Percentiles rank a stretch among this genome's conserved stretches.
phyloP scores from a whole-genome alignment of 192 early-diverging fungal genomes.

The Gryganskiella cystojenkinii region DNA sequence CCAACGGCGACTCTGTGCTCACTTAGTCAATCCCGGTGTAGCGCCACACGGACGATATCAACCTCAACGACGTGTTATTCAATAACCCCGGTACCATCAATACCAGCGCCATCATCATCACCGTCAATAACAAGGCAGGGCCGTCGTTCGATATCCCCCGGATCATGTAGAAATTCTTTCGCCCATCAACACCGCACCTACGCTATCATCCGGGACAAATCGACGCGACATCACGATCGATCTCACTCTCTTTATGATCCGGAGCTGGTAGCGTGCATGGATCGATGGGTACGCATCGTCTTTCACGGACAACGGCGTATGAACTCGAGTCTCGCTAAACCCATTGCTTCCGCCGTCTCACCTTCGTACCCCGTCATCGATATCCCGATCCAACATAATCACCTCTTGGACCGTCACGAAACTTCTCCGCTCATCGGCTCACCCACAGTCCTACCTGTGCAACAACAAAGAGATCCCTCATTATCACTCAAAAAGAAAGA shows the following conservation, averaged over 20 bases:
- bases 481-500: neutral
- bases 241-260: conserved; percentile 25
- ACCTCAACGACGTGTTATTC: no score
- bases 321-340: conserved; percentile 34
- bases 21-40: neutral
- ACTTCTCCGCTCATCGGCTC: no score
- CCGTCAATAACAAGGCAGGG: neutral
- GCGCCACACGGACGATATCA: neutral
- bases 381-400: neutral
- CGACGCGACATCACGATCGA: neutral
- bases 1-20: neutral
- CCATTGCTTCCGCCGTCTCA: neutral
- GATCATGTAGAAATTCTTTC: neutral
- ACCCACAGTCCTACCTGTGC: no score
- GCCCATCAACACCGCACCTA: neutral
- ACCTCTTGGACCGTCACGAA: neutral
- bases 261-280: conserved; percentile 33
- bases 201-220: neutral
- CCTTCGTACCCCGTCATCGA: conserved; percentile 13
- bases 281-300: conserved; percentile 33
- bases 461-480: neutral
- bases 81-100: neutral
- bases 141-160: neutral
- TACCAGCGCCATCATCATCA: conserved; percentile 1
- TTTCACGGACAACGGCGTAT: conserved; percentile 18